Conservation (phyloP, 2,329 filamentous ascomycete genomes). For the Apiospora phragmitis region DNA sequence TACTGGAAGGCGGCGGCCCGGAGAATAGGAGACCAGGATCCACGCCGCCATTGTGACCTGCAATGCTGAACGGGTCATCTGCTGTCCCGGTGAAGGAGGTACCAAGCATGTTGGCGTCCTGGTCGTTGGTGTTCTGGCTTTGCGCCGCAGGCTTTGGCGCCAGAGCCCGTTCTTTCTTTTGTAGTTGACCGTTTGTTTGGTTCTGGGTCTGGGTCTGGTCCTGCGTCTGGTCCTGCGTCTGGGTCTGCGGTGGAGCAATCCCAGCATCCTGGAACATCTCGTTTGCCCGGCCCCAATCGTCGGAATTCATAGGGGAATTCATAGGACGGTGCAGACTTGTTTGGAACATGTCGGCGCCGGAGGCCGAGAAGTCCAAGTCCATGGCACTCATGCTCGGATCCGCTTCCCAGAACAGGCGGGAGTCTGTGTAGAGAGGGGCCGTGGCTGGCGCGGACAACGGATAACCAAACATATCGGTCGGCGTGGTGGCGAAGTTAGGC, state of each 20-base stretch:
- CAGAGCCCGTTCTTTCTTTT: conserved; percentile 45
- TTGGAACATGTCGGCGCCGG: conserved; percentile 46
- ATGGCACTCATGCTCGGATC: conserved; percentile 52
- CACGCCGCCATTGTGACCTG: conserved; percentile 49
- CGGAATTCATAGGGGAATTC: conserved; percentile 52
- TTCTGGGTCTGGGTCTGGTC: not conserved
- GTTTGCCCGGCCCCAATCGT: conserved; percentile 58
- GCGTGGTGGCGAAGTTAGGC: conserved; percentile 44
- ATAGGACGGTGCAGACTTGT: conserved; percentile 38
- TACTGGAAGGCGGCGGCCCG: conserved; percentile 47
- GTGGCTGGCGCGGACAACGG: conserved; percentile 59
- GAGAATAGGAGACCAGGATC: conserved; percentile 61
- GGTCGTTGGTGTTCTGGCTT: conserved; percentile 38
- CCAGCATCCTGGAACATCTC: conserved; percentile 55
- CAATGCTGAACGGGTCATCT: conserved; percentile 53
- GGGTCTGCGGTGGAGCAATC: conserved; percentile 35
- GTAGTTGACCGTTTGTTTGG: conserved; percentile 19
- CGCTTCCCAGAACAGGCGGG: conserved; percentile 57
- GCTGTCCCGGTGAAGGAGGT: conserved; percentile 43
- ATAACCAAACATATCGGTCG: conserved; percentile 59
- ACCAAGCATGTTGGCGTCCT: conserved; percentile 39
- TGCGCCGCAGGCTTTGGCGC: conserved; percentile 51
- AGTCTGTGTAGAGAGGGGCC: conserved; percentile 43
- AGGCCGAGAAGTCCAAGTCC: conserved; percentile 58
- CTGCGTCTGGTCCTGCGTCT: no score